These are phyloP conservation scores for Colletotrichum orchidophilum DNA, from an alignment of 2,329 filamentous ascomycete species.

Conservation along the genomic window DNA sequence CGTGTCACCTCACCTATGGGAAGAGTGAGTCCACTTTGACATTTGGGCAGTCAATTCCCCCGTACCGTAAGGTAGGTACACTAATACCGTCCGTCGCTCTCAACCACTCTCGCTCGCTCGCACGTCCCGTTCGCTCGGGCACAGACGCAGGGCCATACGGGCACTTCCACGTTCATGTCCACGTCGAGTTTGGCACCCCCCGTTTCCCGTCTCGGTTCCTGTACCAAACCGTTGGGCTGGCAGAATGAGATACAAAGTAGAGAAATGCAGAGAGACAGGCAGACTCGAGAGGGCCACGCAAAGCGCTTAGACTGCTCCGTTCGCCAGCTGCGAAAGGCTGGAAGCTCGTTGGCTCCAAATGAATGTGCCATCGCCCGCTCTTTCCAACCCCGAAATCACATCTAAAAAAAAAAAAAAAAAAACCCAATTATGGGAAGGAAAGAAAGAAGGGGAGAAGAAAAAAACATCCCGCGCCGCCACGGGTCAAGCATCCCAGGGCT, in stretches of 20 bases:
- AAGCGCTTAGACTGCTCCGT: background rate
- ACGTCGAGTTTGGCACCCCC: background rate
- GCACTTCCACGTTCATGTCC: too few species aligned
- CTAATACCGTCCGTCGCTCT: too few species aligned
- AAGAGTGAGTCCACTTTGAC: constrained; percentile 24
- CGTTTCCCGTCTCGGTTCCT: background rate
- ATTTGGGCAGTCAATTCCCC: constrained; percentile 14
- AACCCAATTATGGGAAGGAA: background rate
- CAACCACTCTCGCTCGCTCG: background rate
- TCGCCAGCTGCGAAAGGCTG: background rate
- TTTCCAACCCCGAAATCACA: background rate
- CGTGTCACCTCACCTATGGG: constrained; percentile 5
- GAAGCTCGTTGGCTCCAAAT: background rate
- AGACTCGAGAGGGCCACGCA: background rate
- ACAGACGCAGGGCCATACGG: background rate
- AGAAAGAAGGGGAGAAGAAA: too few species aligned
- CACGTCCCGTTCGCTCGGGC: background rate
- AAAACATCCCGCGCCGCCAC: constrained; percentile 12
- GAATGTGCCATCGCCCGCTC: background rate
- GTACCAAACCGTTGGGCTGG: background rate
- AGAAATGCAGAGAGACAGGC: background rate
- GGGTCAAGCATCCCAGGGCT: constrained; percentile 16
- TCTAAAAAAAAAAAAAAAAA: background rate
- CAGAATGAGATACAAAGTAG: background rate
- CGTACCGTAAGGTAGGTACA: too few species aligned